These are phyloP conservation scores for Hypocreales sp. DNA, from an alignment of 2,329 filamentous ascomycete genomes.

Conservation along the genomic window DNA sequence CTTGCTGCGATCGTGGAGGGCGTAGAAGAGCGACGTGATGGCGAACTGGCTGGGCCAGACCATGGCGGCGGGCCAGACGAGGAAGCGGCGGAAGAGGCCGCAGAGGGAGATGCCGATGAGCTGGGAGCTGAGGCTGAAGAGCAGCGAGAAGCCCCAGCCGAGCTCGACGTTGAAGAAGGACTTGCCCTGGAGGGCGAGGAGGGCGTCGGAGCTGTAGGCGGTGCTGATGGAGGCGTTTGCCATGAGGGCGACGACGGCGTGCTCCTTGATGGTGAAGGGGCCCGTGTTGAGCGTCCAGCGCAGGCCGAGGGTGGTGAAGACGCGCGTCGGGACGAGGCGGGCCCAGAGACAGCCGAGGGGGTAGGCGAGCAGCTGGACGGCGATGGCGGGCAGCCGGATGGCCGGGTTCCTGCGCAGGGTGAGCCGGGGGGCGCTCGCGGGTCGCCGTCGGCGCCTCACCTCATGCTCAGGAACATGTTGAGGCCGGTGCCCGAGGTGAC, in stretches of 20 bases:
- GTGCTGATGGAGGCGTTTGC: conserved; percentile 1
- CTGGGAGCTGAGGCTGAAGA: conserved; percentile 41
- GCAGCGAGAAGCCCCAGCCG: conserved; percentile 39
- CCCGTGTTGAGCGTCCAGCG: conserved; percentile 28
- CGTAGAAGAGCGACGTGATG: conserved; percentile 30
- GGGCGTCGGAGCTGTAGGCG: conserved; percentile 2
- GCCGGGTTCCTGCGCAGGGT: conserved; percentile 13
- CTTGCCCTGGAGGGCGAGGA: conserved; percentile 1
- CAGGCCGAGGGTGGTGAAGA: conserved; percentile 25
- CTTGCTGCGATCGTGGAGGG: conserved; percentile 24
- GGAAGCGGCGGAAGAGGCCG: conserved; percentile 37
- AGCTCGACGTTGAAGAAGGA: conserved; percentile 17
- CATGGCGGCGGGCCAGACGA: conserved; percentile 45
- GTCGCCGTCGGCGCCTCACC: conserved; percentile 7
- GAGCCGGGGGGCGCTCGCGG: too few species aligned
- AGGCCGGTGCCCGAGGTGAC: conserved; percentile 27
- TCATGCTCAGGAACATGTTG: conserved; percentile 28
- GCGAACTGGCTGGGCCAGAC: conserved; percentile 39
- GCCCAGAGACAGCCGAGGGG: conserved; percentile 26
- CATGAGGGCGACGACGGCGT: conserved; percentile 33
- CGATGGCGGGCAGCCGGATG: conserved; percentile 19
- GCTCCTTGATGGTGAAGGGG: conserved; percentile 17
- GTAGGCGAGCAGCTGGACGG: conserved; percentile 25
- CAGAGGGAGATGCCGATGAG: conserved; percentile 46
- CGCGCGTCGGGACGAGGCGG: conserved; percentile 20